Base-by-base conservation (phyloP, 768 basidiomycete species). In the Panaeolus papilionaceus region DNA sequence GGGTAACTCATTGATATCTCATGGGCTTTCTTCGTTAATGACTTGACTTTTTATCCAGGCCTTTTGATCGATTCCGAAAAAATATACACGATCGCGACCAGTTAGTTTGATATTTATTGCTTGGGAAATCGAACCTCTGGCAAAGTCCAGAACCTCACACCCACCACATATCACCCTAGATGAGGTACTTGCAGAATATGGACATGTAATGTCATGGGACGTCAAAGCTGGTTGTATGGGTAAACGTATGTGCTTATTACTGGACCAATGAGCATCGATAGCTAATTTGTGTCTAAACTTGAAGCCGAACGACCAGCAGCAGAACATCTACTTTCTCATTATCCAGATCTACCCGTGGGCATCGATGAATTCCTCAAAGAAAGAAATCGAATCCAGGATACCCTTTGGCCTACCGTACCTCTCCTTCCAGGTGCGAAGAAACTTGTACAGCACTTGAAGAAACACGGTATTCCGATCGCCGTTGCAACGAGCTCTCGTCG, bases 171-270 rank as follows among this genome's bases (percentile, higher is more conserved):
- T 37, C 18, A 68, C 58, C 20, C 45, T 64, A 92, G 93, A 95
- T 79, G 83, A 87, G 33, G 89, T 94, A 63, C 86, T 96, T 20
- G 86, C 82, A 18, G 83, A 81, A 11, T 89, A 91, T 72, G 93
- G 92, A 33, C 89, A 88, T 68, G 79, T 86, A 69, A 92, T 95
- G 90, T 92, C 92, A 3, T 94, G 93, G 93, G 90, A 92, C 66
- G 93, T 95, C 66, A 94, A 95, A 74, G 89, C 92, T n/a, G 92
- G 90, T 0, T 86, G 92, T 66, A 95, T 95, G 94, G 94, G 94
- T 65, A 92, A 91, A 82, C 87, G 93, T 93, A 65, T 71, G 82
- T 33, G 65, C 62, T 33, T 23, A 44, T 28, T 33, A 10, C 65
- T 40, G 20, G 14, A 14, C 10, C 23, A 44, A 18, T 58, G 42